A percentile compares a stretch with the other conserved stretches of the same genome.
Evolutionary conservation across 306 rosid genomes (phyloP).

Genomic region (peach (Prunus persica)): Prunus_persica_NCBIv2 NC_034010.1:29378001-29378500

Average conservation of each 20-base stretch:
- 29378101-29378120: constrained; percentile 17
- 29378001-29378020: constrained; percentile 82
- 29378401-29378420: no score
- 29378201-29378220: neutral
- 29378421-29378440: no score
- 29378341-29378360: no score
- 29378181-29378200: neutral
- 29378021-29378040: constrained; percentile 92
- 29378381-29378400: no score
- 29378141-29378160: neutral
- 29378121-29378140: constrained; percentile 19
- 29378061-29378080: constrained; percentile 93
- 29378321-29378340: neutral
- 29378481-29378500: no score
- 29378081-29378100: constrained; percentile 67
- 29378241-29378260: neutral
- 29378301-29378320: no score
- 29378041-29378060: constrained; percentile 83
- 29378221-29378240: neutral
- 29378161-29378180: neutral
- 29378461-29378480: no score
- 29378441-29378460: no score
- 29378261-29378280: neutral
- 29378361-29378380: no score
- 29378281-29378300: neutral